Base-by-base conservation (phyloP, 495 filamentous ascomycete species). In the Aspergillus wentii region DNA sequence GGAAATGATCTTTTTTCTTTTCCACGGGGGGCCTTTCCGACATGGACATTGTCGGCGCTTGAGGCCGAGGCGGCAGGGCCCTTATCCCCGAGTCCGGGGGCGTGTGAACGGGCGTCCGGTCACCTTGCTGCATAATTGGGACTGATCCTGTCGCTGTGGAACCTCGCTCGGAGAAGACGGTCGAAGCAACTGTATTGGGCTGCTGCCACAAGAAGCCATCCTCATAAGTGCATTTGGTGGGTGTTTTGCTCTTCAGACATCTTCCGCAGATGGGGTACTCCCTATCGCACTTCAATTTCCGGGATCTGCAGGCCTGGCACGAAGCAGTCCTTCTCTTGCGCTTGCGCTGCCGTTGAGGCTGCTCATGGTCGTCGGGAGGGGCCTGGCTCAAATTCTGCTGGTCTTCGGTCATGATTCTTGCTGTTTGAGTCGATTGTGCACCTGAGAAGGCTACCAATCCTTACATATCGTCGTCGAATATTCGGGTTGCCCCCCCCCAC, bases 201-300 rank as follows among this genome's bases (percentile, higher is more conserved):
- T 67, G 62, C 41, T 70, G 66, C 66, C 66, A 70, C n/a, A 70
- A 35, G 30, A 70, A 67, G 10, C 64, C 65, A 53, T 68, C 64
- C 37, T 71, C 67, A 40, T 71, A 71, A 11, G 60, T 64, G 37
- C 67, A 71, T 34, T 60, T 56, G 28, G 43, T 51, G 22, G 64
- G 58, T 6, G 59, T 57, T 38, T 57, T 61, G 57, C 64, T 61
- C 54, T 81, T 80, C 33, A 57, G 51, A 50, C 82, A 86, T 30
- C 83, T 80, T 30, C 74, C 68, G 46, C 82, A 86, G 1, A 61
- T 52, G 14, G 82, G 80, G 54, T 78, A 80, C 27, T 72, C 68
- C 29, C 80, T 75, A 51, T 85, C 79, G 56, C 82, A 86, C 49
- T 77, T 79, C 49, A 85, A 74, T 59, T 86, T 86, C 37, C 81